Base-by-base conservation (phyloP, 495 filamentous ascomycete species). In the Penicillium diatomitis region DNA sequence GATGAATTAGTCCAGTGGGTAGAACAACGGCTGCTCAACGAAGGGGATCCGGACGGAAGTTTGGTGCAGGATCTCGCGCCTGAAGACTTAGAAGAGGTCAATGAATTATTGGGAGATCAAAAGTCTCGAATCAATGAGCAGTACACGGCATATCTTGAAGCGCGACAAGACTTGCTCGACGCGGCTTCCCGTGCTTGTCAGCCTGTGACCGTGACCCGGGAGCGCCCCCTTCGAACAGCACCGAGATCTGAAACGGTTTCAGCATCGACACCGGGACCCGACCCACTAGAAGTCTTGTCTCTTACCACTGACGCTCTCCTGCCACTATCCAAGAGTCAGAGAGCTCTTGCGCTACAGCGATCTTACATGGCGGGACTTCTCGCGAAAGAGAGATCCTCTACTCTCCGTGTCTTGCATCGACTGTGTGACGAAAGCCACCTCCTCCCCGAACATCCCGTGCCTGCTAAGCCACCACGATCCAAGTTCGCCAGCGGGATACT, bases 1-100 rank as follows among this genome's bases (percentile, higher is more conserved):
- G 75, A 79, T 56, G 82, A 81, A 43, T 65, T 88, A 46, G 83
- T 87, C 36, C 72, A 74, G 53, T 88, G 85, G 84, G 83, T 88
- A 27, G 84, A 88, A 59, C 68, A 73, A 8, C 83, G 85, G 50
- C 66, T 88, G 6, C 68, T 72, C 31, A 77, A 71, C 46, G 78
- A 77, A 27, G 69, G 68, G n/a, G 69, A 60, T 42, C 55, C 47
- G 1, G 67, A 64, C 11, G 69, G 69, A 41, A 68, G 60, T 7
- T 60, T 64, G 38, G 63, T 72, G 32, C 67, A 72, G 41, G 65
- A 71, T 28, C 47, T 66, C 20, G 54, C 48, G 51, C 51, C 53
- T 6, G 60, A 62, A 38, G 69, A 68, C 46, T 69, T 65, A 3
- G 63, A 69, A 43, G 65, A 56, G 38, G 70, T 67, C 30, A 57